Conservation (phyloP, 2,329 filamentous ascomycete species). For the Fusarium brachygibbosum region DNA sequence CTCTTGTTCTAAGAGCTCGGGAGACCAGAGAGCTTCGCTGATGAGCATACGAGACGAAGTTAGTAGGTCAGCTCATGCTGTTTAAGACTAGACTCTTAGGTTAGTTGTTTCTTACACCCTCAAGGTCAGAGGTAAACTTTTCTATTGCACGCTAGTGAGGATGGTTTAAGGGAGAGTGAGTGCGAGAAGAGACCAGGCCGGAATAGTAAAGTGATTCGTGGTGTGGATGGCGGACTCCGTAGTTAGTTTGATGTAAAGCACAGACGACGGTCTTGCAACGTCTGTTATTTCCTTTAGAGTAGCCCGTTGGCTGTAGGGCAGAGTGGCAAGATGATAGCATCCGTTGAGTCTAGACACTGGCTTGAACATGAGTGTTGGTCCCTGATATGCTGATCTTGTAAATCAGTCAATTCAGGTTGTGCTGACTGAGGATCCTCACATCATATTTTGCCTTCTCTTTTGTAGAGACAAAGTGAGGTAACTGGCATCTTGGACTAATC, state of each 20-base stretch:
- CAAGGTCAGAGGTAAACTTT: background rate
- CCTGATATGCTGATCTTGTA: slow-evolving; percentile 2
- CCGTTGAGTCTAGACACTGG: slow-evolving; percentile 2
- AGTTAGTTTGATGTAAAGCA: slow-evolving; percentile 5
- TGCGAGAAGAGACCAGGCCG: background rate
- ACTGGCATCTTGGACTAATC: slow-evolving; percentile 11
- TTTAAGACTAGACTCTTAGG: background rate
- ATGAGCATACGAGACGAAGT: background rate
- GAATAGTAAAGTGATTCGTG: slow-evolving; percentile 5
- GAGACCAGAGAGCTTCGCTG: background rate
- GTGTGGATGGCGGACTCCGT: background rate
- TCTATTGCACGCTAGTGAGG: background rate
- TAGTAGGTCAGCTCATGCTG: background rate
- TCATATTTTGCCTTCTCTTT: background rate
- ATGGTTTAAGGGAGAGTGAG: slow-evolving; percentile 2
- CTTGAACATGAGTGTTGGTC: background rate
- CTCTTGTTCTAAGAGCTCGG: background rate
- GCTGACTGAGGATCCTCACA: background rate
- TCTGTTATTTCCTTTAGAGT: slow-evolving; percentile 18
- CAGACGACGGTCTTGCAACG: slow-evolving; percentile 15
- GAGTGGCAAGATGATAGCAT: slow-evolving; percentile 8
- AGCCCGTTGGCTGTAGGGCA: slow-evolving; percentile 3
- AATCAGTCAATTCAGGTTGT: background rate
- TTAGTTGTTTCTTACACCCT: background rate
- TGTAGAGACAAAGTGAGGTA: background rate